A percentile compares a stretch with the other conserved stretches of the same genome.
These are phyloP conservation scores for Lyophyllum shimeji DNA, from an alignment of 768 basidiomycete genomes.

Conservation along the genomic window DNA sequence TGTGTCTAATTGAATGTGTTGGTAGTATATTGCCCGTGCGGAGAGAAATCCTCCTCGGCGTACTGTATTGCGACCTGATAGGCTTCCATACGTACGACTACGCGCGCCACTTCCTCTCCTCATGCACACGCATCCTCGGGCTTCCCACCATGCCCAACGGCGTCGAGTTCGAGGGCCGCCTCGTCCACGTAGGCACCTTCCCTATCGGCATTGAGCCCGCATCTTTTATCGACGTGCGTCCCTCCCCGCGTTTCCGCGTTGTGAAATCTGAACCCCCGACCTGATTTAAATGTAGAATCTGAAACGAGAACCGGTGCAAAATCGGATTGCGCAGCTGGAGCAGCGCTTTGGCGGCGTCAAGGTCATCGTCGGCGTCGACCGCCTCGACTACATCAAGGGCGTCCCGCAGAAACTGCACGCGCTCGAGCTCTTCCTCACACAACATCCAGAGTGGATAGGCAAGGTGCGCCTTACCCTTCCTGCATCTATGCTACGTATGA, in stretches of 20 bases:
- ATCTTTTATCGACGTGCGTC: constrained; percentile 79
- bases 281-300: constrained; percentile 55
- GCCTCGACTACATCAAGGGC: constrained; percentile 99
- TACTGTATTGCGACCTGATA: constrained; percentile 94
- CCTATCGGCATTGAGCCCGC: constrained; percentile 97
- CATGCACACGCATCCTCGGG: constrained; percentile 93
- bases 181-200: constrained; percentile 97
- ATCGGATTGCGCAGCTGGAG: constrained; percentile 79
- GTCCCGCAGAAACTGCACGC: constrained; percentile 98
- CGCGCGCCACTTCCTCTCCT: constrained; percentile 98
- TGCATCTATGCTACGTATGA: not conserved
- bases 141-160: constrained; percentile 98
- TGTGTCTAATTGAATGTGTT: constrained; percentile 8
- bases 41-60: constrained; percentile 94
- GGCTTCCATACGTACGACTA: constrained; percentile 99
- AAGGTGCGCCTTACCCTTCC: constrained; percentile 52
- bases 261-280: not conserved
- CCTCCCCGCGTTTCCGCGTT: not conserved
- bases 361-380: constrained; percentile 97
- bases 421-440: constrained; percentile 92
- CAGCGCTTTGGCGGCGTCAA: constrained; percentile 93
- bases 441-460: constrained; percentile 99
- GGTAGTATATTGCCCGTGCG: constrained; percentile 92
- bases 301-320: constrained; percentile 74
- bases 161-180: constrained; percentile 91